Base-by-base conservation (phyloP, 495 filamentous ascomycete genomes). In the Viridothelium virens region DNA sequence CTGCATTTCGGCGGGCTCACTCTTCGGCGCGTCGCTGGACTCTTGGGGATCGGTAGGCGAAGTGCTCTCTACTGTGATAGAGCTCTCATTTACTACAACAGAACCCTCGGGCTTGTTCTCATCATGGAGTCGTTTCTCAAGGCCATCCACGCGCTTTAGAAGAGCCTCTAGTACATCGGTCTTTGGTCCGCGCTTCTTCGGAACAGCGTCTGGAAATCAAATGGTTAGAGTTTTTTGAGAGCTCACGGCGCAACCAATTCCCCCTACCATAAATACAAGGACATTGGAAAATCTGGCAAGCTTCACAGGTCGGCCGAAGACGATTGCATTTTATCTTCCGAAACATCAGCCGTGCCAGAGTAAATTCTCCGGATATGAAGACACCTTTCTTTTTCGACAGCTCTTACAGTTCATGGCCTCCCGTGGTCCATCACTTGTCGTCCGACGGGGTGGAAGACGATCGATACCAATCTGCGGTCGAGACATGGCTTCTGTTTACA, bases 391-490 rank as follows among this genome's bases (percentile, higher is more conserved):
- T 75, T 92, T 95, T 69, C 91, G 86, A 80, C 91, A 95, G 33
- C 88, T 91, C 74, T 95, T 93, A 84, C 91, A 95, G 76, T 95
- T 95, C 91, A 95, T 95, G 25, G 89, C 87, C 79, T 93, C 89
- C 69, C 90, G 86, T 33, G 88, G 89, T 72, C 92, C 89, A 72
- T 84, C 41, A 18, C 46, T 85, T 78, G 83, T 86, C 77, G 85
- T 79, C 56, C 89, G 86, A 63, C 90, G 86, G 39, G 85, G 81
- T 47, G 89, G 87, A 69, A 95, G 78, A 70, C 90, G 85, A 77
- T 91, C 89, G 76, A 94, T 94, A 76, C 89, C 89, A 74, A 93
- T 86, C 81, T 91, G 89, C 37, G 89, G 87, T 70, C 90, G 84
- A 69, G 87, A 86, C 84, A 89, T 87, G 53, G 31, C 53, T 11